phyloP scores from a whole-genome alignment of 2,329 filamentous ascomycete genomes.

The Fusarium annulatum region DNA sequence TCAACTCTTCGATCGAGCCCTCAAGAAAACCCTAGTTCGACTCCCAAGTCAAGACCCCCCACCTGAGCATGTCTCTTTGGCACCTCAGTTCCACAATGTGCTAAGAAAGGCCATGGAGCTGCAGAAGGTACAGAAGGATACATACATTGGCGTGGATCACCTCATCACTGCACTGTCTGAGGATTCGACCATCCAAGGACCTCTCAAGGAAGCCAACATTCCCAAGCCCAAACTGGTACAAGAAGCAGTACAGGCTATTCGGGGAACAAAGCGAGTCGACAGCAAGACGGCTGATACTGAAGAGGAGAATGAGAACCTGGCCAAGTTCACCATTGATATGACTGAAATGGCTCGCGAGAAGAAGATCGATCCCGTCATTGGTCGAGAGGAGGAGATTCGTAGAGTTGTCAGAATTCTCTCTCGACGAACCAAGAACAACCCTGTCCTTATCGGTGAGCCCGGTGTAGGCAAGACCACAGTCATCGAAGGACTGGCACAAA shows the following conservation, averaged over 20 bases:
- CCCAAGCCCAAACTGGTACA: constrained; percentile 92
- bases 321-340: constrained; percentile 99
- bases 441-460: constrained; percentile 95
- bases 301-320: constrained; percentile 91
- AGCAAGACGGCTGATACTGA: constrained; percentile 96
- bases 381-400: constrained; percentile 94
- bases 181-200: constrained; percentile 77
- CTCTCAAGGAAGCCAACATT: constrained; percentile 87
- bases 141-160: constrained; percentile 93
- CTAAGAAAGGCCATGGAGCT: constrained; percentile 87
- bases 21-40: constrained; percentile 93
- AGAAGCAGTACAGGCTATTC: constrained; percentile 89
- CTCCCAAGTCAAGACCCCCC: constrained; percentile 95
- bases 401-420: constrained; percentile 92
- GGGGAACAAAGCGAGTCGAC: constrained; percentile 92
- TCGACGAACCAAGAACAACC: constrained; percentile 97
- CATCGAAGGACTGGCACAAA: constrained; percentile 92
- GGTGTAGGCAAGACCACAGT: constrained; percentile 99
- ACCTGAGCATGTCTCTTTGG: constrained; percentile 86
- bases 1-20: constrained; percentile 84
- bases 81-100: constrained; percentile 83
- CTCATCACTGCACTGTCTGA: constrained; percentile 88
- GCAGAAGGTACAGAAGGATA: constrained; percentile 97
- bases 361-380: constrained; percentile 97
- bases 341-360: constrained; percentile 95